A percentile compares a stretch with the other conserved stretches of the same genome.
These are phyloP conservation scores for Puccinia triticina DNA, from an alignment of 1,284 basidiomycete species.

Conservation along the genomic window DNA sequence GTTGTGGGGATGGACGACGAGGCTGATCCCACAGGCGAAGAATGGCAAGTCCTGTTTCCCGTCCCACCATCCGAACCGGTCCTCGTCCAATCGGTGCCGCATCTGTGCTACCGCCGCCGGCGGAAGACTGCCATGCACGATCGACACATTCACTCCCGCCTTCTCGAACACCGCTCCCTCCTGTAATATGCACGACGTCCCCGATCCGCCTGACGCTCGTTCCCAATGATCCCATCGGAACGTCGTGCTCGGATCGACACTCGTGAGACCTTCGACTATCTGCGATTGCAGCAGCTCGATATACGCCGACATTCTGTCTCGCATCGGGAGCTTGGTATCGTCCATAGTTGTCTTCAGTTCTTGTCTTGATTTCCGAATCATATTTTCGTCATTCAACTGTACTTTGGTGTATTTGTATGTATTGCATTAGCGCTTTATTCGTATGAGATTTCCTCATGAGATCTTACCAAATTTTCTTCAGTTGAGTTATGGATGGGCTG, in stretches of 20 bases:
- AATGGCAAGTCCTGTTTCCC: slow-evolving; percentile 73
- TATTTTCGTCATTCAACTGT: not conserved
- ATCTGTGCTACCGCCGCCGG: slow-evolving; percentile 89
- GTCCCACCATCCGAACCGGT: slow-evolving; percentile 56
- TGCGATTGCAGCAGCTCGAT: slow-evolving; percentile 77
- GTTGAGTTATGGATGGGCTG: slow-evolving; percentile 17
- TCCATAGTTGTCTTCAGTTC: not conserved
- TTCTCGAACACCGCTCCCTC: slow-evolving; percentile 81
- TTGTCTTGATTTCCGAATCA: not conserved
- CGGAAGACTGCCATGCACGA: slow-evolving; percentile 86
- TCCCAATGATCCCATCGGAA: slow-evolving; percentile 89
- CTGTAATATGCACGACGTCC: slow-evolving; percentile 84
- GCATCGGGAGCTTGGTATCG: slow-evolving; percentile 66
- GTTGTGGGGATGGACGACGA: slow-evolving; percentile 91
- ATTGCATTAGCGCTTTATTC: too few species aligned
- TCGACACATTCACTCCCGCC: slow-evolving; percentile 91
- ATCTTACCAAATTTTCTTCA: slow-evolving; percentile 29
- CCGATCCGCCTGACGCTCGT: slow-evolving; percentile 79
- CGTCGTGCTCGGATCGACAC: slow-evolving; percentile 72
- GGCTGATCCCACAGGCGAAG: slow-evolving; percentile 86
- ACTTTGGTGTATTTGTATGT: slow-evolving; percentile 21
- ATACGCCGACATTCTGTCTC: slow-evolving; percentile 77
- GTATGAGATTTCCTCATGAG: too few species aligned
- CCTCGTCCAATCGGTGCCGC: slow-evolving; percentile 65
- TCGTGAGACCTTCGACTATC: slow-evolving; percentile 79